Evolutionary conservation across 176 grass and related monocot genomes (phyloP), one percentile per base, ranked within the genome.

Genomic region (Carex cristatella): DNA sequence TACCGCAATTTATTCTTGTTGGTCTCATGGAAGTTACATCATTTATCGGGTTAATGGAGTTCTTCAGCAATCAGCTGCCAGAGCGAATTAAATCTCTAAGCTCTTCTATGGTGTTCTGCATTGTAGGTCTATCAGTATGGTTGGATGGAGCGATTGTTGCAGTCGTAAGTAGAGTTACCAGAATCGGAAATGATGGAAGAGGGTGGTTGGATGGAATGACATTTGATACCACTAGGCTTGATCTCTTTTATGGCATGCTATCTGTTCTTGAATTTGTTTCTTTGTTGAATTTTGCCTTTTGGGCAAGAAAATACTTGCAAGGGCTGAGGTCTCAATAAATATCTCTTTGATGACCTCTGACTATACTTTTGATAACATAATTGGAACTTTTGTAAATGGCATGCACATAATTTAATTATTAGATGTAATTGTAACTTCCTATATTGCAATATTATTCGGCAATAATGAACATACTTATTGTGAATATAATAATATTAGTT

Each of bases 281-380:
- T 35, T 89, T 97, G 60, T 91, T 91, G 32, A 97, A 97, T 73
- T 94, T 85, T 67, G 61, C 88, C n/a, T 94, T 86, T 78, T 93
- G 91, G 91, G 91, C 91, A 3, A 93, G 84, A 65, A 91, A 78
- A n/a, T 94, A 97, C 70, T 51, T 82, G 59, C 61, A 67, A 7
- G 1, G 40, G 67, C 37, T 53, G 40, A 82, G 61, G 10, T 42
- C 80, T 82, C 61, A 82, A 48, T 65, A 42, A 66, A 28, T 38
- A 46, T 42, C 31, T 81, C 14, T 37, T 10, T 62, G 27, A 40
- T 81, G 78, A 81, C n/a, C 78, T 55, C 56, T 65, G 60, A 82
- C 11, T 54, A 65, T 66, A 82, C 5, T 30, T 82, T 49, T 49
- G 60, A 60, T 57, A 60, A 2, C 37, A 65, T 44, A 82, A 10